Conservation (phyloP, 208 protist genomes). For the Wallacemonas sp. region DNA sequence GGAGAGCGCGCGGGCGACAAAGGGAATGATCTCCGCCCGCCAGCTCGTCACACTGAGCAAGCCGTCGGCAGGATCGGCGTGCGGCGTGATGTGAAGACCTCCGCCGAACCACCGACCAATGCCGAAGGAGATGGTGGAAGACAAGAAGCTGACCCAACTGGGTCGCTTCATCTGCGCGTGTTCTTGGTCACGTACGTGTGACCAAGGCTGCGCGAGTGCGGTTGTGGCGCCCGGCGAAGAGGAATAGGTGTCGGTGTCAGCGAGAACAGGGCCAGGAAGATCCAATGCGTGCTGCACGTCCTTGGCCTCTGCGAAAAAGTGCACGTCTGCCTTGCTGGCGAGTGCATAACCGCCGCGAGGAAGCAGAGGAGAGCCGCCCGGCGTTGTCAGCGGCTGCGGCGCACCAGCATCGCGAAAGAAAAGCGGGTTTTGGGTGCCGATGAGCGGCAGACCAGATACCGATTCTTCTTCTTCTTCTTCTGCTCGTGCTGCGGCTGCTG, state of each 20-base stretch:
- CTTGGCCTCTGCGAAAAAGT: too few relatives aligned
- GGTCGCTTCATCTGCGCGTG: too few relatives aligned
- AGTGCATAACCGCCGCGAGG: too few relatives aligned
- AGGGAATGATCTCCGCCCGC: conserved; percentile 48
- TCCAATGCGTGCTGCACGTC: conserved; percentile 1
- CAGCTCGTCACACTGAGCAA: conserved; percentile 76
- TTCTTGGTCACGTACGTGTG: too few relatives aligned
- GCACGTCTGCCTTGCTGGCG: too few relatives aligned
- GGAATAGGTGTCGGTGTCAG: neutral
- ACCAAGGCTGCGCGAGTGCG: too few relatives aligned
- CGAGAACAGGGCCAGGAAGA: neutral
- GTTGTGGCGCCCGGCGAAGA: neutral
- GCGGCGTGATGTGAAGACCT: conserved; percentile 71
- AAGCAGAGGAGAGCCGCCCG: too few relatives aligned
- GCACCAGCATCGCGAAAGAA: conserved; percentile 4
- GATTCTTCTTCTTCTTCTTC: too few relatives aligned
- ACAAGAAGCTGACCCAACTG: conserved; percentile 58
- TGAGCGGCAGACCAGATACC: neutral
- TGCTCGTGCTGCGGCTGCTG: too few relatives aligned
- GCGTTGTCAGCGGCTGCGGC: neutral
- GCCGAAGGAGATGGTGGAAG: conserved; percentile 76
- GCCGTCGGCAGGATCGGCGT: conserved; percentile 74
- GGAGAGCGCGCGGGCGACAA: conserved; percentile 40
- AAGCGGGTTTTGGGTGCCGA: neutral
- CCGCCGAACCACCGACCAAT: conserved; percentile 86